These are phyloP conservation scores for Dryadomyces quercivorus DNA, from an alignment of 2,329 filamentous ascomycete genomes.

Conservation along the genomic window DNA sequence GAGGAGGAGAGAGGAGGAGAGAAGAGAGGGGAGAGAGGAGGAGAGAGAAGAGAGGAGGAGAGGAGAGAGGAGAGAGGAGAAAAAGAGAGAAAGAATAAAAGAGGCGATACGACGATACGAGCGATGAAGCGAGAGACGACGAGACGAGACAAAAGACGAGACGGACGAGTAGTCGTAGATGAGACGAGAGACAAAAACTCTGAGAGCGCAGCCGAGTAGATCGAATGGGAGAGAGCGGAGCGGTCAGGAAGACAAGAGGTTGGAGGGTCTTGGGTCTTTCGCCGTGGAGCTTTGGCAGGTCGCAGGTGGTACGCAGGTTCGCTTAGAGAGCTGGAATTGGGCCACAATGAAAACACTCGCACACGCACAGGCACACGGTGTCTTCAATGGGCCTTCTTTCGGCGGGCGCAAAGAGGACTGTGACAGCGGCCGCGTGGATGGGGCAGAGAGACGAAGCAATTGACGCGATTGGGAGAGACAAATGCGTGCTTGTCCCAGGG, in stretches of 20 bases:
- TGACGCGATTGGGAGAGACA: neutral
- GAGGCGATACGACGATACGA: too few relatives aligned
- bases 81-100: neutral
- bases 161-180: too few relatives aligned
- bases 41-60: too few relatives aligned
- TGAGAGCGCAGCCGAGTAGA: too few relatives aligned
- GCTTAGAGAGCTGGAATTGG: neutral
- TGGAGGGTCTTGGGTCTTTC: too few relatives aligned
- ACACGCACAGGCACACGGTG: neutral
- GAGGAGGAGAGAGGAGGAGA: too few relatives aligned
- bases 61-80: neutral
- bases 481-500: neutral
- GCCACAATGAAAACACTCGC: neutral
- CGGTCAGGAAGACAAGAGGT: neutral
- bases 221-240: too few relatives aligned
- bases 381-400: neutral
- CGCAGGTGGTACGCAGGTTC: neutral
- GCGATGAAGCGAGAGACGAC: too few relatives aligned
- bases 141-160: too few relatives aligned
- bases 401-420: neutral
- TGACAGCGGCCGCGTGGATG: neutral
- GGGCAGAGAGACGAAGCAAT: neutral
- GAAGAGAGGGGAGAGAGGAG: too few relatives aligned
- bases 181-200: too few relatives aligned
- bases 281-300: neutral